phyloP scores from a whole-genome alignment of 1,284 basidiomycete species.

The Coniferiporia sulphurascens region DNA sequence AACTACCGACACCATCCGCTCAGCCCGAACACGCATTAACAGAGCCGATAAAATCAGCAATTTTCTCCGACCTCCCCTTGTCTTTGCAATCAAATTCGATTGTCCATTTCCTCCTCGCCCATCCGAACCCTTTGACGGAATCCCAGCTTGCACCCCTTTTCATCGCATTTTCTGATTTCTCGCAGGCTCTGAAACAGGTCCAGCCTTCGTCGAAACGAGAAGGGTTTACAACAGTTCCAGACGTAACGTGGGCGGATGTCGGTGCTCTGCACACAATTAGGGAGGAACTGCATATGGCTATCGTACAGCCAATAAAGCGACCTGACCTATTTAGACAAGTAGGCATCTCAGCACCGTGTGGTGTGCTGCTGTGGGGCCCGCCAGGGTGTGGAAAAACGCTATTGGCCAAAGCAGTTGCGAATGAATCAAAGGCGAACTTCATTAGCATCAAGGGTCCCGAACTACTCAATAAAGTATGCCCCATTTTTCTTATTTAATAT shows the following conservation, averaged over 20 bases:
- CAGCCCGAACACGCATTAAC: slow-evolving; percentile 19
- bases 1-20: slow-evolving; percentile 13
- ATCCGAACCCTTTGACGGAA: slow-evolving; percentile 75
- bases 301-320: slow-evolving; percentile 90
- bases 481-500: not conserved
- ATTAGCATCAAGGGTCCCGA: slow-evolving; percentile 98
- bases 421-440: slow-evolving; percentile 91
- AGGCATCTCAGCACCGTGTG: slow-evolving; percentile 84
- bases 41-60: slow-evolving; percentile 26
- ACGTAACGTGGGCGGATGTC: slow-evolving; percentile 92
- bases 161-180: slow-evolving; percentile 81
- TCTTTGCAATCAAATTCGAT: slow-evolving; percentile 62
- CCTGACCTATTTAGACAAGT: slow-evolving; percentile 87
- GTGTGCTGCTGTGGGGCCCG: slow-evolving; percentile 96
- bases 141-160: slow-evolving; percentile 76
- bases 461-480: slow-evolving; percentile 83
- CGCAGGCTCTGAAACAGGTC: slow-evolving; percentile 73
- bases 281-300: slow-evolving; percentile 94
- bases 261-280: slow-evolving; percentile 86
- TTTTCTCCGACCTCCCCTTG: slow-evolving; percentile 37
- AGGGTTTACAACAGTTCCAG: slow-evolving; percentile 95
- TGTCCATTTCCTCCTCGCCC: slow-evolving; percentile 81
- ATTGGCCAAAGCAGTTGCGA: slow-evolving; percentile 94
- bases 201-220: slow-evolving; percentile 97
- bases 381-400: slow-evolving; percentile 97